Base-by-base conservation (phyloP, 331 rosid genomes). In the Stylosanthes scabra region DNA sequence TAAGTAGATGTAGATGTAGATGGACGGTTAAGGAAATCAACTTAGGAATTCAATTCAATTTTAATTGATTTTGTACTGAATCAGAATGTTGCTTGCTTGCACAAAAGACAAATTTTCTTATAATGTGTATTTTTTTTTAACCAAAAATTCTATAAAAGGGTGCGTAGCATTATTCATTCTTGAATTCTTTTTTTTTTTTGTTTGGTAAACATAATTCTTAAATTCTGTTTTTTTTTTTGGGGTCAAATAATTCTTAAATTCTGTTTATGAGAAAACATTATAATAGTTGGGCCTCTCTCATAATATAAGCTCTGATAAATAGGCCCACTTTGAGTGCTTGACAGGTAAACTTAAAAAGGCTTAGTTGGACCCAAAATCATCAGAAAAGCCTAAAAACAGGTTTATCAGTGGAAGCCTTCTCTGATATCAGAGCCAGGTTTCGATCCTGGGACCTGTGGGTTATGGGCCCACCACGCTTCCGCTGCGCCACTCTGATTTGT, bases 381-480 rank as follows among this genome's bases (percentile, higher is more conserved):
- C n/a, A 12, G 6, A n/a, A 6, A 1, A 29, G 59, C 42, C 65
- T 41, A 15, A 4, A 34, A 34, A 34, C 5, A 3, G 1, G 3
- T 34, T 4, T 1, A 46, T 6, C 0, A 66, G 50, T 27, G 59
- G 51, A 78, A 58, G 52, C 74, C 59, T 46, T 65, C 65, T 71
- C 63, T 58, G 1, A 55, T 13, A 1, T 86, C 86, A 90, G 86
- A 88, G 87, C 86, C 89, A 68, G 79, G 87, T 88, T 86, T 86
- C 91, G 76, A 86, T 84, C 91, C 82, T 74, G 84, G 80, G 80
- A 88, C 82, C 88, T 89, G 83, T 87, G 90, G 93, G 89, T 87
- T 83, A 86, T 86, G 88, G 88, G 87, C 90, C 89, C 86, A 85
- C 88, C 92, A 89, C 86, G 89, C 96, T 89, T 91, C 92, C 85